Percentiles rank a stretch among this genome's conserved stretches.
Conservation (phyloP, 1,139 yeast genomes). For the Zygoascus hellenicus region DNA sequence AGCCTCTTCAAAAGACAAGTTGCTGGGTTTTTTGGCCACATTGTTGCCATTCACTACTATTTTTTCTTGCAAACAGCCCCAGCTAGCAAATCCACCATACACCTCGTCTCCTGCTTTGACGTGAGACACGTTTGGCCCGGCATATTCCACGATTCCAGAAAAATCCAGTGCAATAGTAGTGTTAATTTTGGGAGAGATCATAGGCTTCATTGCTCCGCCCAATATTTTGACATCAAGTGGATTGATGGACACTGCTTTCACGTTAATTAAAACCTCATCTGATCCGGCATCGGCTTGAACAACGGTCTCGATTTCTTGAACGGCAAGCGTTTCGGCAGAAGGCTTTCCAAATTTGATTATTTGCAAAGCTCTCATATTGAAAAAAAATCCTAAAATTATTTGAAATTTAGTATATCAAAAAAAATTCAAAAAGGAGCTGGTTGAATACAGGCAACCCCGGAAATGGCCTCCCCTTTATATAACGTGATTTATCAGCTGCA, state of each 20-base stretch:
- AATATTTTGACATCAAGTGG: constrained; percentile 65
- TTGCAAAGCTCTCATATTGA: constrained; percentile 3
- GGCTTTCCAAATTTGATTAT: not conserved
- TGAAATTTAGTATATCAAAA: not conserved
- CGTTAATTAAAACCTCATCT: constrained; percentile 48
- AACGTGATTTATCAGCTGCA: too few species aligned
- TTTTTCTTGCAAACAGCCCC: constrained; percentile 18
- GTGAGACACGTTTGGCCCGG: constrained; percentile 51
- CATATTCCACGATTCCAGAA: constrained; percentile 53
- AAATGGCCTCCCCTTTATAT: too few species aligned
- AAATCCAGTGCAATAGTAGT: constrained; percentile 36
- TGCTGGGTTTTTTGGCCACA: constrained; percentile 9
- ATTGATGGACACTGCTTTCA: constrained; percentile 57
- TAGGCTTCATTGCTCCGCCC: not conserved
- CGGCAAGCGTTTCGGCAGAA: constrained; percentile 1
- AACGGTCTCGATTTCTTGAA: not conserved
- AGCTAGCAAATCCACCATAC: constrained; percentile 46
- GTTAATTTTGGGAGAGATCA: constrained; percentile 42
- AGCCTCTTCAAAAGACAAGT: constrained; percentile 11
- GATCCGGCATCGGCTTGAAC: constrained; percentile 13
- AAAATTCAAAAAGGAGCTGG: too few species aligned
- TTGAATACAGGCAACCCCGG: too few species aligned
- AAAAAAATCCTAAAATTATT: not conserved
- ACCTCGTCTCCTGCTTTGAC: constrained; percentile 53
- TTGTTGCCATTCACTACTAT: not conserved